phyloP scores from a whole-genome alignment of 495 filamentous ascomycete genomes.

The Lophiostoma macrostomum region DNA sequence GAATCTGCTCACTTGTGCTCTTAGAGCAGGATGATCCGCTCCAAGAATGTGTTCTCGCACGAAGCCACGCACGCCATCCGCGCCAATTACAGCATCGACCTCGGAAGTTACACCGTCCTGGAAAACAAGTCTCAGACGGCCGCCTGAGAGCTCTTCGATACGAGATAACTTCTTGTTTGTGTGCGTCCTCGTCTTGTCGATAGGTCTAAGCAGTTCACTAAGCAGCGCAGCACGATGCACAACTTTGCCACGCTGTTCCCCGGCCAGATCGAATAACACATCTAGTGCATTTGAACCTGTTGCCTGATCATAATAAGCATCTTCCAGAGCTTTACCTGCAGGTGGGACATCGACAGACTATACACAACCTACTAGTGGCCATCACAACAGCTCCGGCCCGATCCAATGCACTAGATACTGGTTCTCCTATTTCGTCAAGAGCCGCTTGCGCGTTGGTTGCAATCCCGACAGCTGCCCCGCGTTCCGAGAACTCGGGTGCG shows the following conservation, averaged over 20 bases:
- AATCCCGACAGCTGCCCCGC: constrained; percentile 35
- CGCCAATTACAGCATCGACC: constrained; percentile 15
- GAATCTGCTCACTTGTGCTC: background rate
- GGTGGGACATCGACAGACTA: background rate
- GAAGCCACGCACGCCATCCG: constrained; percentile 8
- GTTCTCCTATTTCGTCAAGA: constrained; percentile 3
- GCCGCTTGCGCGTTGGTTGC: constrained; percentile 17
- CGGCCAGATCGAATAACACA: constrained; percentile 10
- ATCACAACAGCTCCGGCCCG: constrained; percentile 21
- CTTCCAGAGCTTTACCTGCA: background rate
- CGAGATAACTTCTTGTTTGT: constrained; percentile 9
- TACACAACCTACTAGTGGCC: constrained; percentile 14
- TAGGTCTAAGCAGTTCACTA: constrained; percentile 4
- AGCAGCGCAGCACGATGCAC: constrained; percentile 15
- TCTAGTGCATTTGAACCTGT: constrained; percentile 3
- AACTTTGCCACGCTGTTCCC: constrained; percentile 18
- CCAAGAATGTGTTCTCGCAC: constrained; percentile 11
- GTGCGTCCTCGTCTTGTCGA: constrained; percentile 2
- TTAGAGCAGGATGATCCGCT: constrained; percentile 6
- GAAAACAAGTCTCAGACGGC: constrained; percentile 3
- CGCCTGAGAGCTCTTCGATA: constrained; percentile 4
- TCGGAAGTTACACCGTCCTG: constrained; percentile 4
- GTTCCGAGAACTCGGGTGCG: constrained; percentile 35
- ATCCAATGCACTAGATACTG: constrained; percentile 1
- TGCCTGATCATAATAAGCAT: background rate